A percentile compares a stretch with the other conserved stretches of the same genome.
Evolutionary conservation across 2,329 filamentous ascomycete species (phyloP).

Genomic region (Plectosphaerella cucumerina): DNA sequence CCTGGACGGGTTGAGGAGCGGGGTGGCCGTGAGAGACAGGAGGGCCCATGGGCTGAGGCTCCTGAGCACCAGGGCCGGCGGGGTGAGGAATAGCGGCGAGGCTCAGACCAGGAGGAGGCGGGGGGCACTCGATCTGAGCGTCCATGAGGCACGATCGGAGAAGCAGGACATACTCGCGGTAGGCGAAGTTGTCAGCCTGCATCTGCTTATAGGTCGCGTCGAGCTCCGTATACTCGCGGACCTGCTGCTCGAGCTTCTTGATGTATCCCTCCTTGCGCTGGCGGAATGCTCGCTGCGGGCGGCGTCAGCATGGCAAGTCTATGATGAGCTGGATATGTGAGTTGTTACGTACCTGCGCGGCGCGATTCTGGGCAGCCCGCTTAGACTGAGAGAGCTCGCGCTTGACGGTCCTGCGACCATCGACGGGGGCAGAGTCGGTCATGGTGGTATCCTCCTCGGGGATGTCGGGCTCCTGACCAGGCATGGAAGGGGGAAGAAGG

Average conservation of each 20-base stretch:
- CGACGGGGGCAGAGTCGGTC: constrained; percentile 29
- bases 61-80: constrained; percentile 20
- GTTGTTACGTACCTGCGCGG: constrained; percentile 70
- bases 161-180: constrained; percentile 89
- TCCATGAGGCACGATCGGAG: constrained; percentile 85
- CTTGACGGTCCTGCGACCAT: constrained; percentile 70
- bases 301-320: neutral
- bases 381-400: constrained; percentile 93
- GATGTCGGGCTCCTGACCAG: constrained; percentile 24
- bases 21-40: constrained; percentile 6
- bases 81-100: constrained; percentile 47
- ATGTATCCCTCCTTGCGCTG: constrained; percentile 98
- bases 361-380: constrained; percentile 92
- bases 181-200: constrained; percentile 82
- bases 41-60: constrained; percentile 3
- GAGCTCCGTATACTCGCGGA: constrained; percentile 73
- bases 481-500: constrained; percentile 11
- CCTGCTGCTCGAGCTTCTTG: constrained; percentile 92
- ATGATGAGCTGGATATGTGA: neutral
- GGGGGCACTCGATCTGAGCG: constrained; percentile 76
- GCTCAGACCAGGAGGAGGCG: constrained; percentile 76
- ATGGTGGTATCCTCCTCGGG: constrained; percentile 20
- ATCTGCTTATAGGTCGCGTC: constrained; percentile 75
- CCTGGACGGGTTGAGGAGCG: neutral
- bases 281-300: constrained; percentile 79